Evolutionary conservation across 495 filamentous ascomycete species (phyloP).

Genomic region (Pseudoneurospora amorphoporcata): DNA sequence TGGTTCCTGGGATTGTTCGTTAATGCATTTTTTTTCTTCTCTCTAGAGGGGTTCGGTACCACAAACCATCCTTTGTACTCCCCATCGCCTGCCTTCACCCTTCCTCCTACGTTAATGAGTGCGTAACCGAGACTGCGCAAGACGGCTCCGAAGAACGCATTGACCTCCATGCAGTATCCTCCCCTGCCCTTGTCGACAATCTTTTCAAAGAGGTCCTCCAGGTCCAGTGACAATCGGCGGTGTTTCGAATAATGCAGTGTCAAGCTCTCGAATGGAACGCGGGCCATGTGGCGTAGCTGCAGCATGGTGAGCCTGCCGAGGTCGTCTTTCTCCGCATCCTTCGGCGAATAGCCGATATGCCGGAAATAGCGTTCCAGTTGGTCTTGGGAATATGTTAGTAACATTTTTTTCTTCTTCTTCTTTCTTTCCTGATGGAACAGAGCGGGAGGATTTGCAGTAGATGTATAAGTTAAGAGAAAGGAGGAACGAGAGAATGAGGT

Average conservation of each 20-base stretch:
- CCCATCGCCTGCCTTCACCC: slow-evolving; percentile 18
- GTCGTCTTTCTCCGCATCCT: slow-evolving; percentile 2
- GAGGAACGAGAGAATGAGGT: not conserved
- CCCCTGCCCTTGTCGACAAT: slow-evolving; percentile 45
- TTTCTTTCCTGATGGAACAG: not conserved
- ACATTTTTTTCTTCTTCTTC: slow-evolving; percentile 5
- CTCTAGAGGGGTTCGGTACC: not conserved
- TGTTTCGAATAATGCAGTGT: slow-evolving; percentile 36
- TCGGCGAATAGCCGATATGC: slow-evolving; percentile 28
- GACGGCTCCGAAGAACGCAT: slow-evolving; percentile 53
- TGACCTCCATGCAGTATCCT: slow-evolving; percentile 72
- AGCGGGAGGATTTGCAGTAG: not conserved
- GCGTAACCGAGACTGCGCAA: slow-evolving; percentile 52
- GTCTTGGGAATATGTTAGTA: slow-evolving; percentile 10
- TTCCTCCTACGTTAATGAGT: slow-evolving; percentile 36
- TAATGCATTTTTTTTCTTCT: not conserved
- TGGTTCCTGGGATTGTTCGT: slow-evolving; percentile 41
- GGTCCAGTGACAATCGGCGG: slow-evolving; percentile 44
- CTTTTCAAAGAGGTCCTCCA: slow-evolving; percentile 51
- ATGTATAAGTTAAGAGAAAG: not conserved
- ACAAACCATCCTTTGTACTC: slow-evolving; percentile 30
- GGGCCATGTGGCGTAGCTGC: slow-evolving; percentile 42
- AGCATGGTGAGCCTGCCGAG: slow-evolving; percentile 29
- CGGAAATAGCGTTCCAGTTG: slow-evolving; percentile 27
- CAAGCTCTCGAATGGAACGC: slow-evolving; percentile 65